Base-by-base conservation (phyloP, 352 stramenopile species). In the Aphanomyces cochlioides region DNA sequence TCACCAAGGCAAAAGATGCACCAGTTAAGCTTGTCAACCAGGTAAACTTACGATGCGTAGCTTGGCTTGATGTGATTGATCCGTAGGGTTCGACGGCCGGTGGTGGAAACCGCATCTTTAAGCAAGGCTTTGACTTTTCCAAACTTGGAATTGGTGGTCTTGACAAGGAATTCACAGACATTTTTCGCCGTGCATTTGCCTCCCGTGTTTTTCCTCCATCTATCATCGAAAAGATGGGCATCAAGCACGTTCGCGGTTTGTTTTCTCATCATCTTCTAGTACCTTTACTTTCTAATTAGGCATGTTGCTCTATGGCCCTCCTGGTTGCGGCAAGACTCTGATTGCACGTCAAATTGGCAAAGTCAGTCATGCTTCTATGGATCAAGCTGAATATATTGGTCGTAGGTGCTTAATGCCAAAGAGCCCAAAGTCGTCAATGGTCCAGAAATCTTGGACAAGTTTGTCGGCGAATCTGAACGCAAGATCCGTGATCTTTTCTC, bases 361-460 rank as follows among this genome's bases (percentile, higher is more conserved):
- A 76, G 70, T 77, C 56, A 17, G 7, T 61, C 12, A 2, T 41
- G 19, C 37, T 17, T 56, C 36, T 72, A 1, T 15, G 5, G 61
- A 15, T 63, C 47, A 53, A 34, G 17, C 21, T 66, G n/a, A 66
- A 64, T 65, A 1, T 8, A 38, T 72, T 50, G 37, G 1, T 41
- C 83, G 53, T 84, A 95, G 73, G 95, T 97, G 39, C 81, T 99
- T 59, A 99, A 99, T 73, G 94, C 96, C 12, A 98, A 82, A 41
- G 86, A 95, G 73, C 90, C 90, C 7, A 96, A 99, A 73, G 97
- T 99, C 79, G 97, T 99, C 59, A 99, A 99, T 74, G 98, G 97
- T 47, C 98, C 98, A 0, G 97, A 99, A 78, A 98, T 99, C 74
- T 83, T 99, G 7, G 97, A 99, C 85, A 99, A 99, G 78, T 99